Evolutionary conservation across 495 filamentous ascomycete genomes (phyloP).

Genomic region (Talaromyces wortmannii): DNA sequence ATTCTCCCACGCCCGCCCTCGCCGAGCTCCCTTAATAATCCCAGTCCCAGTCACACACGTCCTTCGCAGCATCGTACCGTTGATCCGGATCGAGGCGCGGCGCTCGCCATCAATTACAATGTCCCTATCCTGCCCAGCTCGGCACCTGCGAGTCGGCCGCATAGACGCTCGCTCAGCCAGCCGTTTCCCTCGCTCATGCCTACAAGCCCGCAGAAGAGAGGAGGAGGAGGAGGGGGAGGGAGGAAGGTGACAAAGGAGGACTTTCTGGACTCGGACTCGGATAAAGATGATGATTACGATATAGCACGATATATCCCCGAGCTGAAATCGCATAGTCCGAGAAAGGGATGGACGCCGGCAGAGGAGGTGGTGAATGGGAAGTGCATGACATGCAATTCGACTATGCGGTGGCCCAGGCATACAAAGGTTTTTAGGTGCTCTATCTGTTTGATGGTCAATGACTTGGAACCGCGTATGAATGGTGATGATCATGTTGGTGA

Average conservation of each 20-base stretch:
- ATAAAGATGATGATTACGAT: constrained; percentile 29
- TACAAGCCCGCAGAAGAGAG: constrained; percentile 42
- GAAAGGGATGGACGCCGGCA: constrained; percentile 23
- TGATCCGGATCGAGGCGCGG: not conserved
- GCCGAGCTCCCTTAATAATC: constrained; percentile 9
- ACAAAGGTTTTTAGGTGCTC: constrained; percentile 75
- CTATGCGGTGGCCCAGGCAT: constrained; percentile 75
- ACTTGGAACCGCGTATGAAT: constrained; percentile 50
- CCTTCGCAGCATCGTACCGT: constrained; percentile 6
- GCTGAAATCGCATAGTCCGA: constrained; percentile 20
- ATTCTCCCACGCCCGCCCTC: constrained; percentile 24
- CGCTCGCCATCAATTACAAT: constrained; percentile 19
- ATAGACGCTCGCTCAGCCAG: constrained; percentile 70
- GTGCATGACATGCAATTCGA: constrained; percentile 77
- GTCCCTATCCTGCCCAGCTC: constrained; percentile 16
- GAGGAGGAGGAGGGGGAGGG: not conserved
- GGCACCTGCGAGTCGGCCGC: constrained; percentile 29
- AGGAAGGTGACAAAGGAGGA: constrained; percentile 19
- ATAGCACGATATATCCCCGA: constrained; percentile 15
- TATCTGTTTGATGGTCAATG: constrained; percentile 81
- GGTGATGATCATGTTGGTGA: constrained; percentile 9
- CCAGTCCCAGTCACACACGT: constrained; percentile 6
- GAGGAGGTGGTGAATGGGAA: constrained; percentile 55
- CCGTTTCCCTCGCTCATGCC: constrained; percentile 63
- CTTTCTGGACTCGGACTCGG: constrained; percentile 32